Evolutionary conservation across 2,329 filamentous ascomycete genomes (phyloP).

Genomic region (Talaromyces sp.): DNA sequence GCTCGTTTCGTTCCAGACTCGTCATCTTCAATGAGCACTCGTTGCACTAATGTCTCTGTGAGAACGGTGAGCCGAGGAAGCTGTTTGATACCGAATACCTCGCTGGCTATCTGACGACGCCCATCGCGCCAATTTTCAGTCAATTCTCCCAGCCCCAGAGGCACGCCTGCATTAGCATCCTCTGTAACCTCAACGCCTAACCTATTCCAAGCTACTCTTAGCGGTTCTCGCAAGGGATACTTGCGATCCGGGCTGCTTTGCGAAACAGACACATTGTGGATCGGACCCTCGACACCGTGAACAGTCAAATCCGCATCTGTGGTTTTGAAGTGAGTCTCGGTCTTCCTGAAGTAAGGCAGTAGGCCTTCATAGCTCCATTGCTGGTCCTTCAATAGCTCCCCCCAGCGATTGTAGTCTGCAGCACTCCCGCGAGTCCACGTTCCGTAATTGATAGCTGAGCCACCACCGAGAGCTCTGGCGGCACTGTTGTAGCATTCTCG

Average conservation of each 20-base stretch:
- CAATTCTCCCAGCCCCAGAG: slow-evolving; percentile 21
- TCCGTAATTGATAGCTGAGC: slow-evolving; percentile 42
- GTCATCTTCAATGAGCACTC: background rate
- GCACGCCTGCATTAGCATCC: background rate
- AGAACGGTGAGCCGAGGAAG: background rate
- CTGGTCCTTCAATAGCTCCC: slow-evolving; percentile 38
- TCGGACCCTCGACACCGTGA: slow-evolving; percentile 31
- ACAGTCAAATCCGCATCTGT: slow-evolving; percentile 20
- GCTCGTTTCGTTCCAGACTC: slow-evolving; percentile 11
- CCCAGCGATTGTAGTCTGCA: slow-evolving; percentile 50
- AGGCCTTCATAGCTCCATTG: slow-evolving; percentile 48
- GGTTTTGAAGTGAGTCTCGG: slow-evolving; percentile 31
- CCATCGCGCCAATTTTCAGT: slow-evolving; percentile 28
- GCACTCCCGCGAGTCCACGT: slow-evolving; percentile 45
- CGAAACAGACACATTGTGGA: slow-evolving; percentile 27
- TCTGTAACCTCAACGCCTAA: slow-evolving; percentile 12
- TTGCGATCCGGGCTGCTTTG: slow-evolving; percentile 23
- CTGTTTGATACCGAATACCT: slow-evolving; percentile 23
- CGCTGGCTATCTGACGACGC: slow-evolving; percentile 28
- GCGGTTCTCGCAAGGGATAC: slow-evolving; percentile 39
- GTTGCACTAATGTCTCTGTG: background rate
- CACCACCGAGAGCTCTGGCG: slow-evolving; percentile 42
- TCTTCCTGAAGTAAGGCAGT: slow-evolving; percentile 46
- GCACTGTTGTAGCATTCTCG: slow-evolving; percentile 18
- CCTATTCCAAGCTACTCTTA: slow-evolving; percentile 40